Evolutionary conservation across 306 rosid species (phyloP).

Genomic region (Sphenostylis stenocarpa): DNA sequence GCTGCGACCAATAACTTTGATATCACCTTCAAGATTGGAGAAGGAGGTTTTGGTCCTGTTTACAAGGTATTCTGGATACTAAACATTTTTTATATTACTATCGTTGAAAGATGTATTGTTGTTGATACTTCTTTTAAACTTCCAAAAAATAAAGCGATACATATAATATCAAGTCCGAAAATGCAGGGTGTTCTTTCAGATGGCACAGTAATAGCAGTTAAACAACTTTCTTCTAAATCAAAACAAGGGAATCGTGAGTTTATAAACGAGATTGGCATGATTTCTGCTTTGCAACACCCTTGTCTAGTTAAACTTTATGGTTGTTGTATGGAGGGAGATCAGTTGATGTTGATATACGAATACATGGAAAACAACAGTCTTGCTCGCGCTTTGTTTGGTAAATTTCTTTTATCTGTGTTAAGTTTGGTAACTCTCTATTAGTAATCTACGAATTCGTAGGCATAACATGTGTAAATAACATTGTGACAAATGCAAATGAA

Average conservation of each 20-base stretch:
- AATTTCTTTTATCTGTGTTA: not conserved
- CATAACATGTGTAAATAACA: not conserved
- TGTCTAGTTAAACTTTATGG: constrained; percentile 65
- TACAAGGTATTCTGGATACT: constrained; percentile 52
- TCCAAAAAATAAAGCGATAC: not conserved
- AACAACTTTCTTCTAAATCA: constrained; percentile 67
- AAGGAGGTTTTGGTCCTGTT: constrained; percentile 80
- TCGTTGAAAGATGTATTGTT: not conserved
- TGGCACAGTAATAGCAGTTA: constrained; percentile 58
- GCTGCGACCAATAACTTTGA: constrained; percentile 67
- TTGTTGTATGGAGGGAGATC: constrained; percentile 65
- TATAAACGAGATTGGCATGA: constrained; percentile 63
- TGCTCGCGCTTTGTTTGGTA: constrained; percentile 64
- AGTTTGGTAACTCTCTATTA: not conserved
- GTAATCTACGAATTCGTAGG: not conserved
- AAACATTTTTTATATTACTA: not conserved
- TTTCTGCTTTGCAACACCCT: constrained; percentile 69
- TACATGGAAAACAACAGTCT: constrained; percentile 73
- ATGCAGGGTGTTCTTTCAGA: constrained; percentile 63
- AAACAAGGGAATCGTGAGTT: constrained; percentile 74
- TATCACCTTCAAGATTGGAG: constrained; percentile 55
- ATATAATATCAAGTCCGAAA: not conserved
- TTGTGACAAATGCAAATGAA: constrained; percentile 26
- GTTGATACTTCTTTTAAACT: not conserved
- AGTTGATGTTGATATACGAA: constrained; percentile 59